Base-by-base conservation (phyloP, 495 filamentous ascomycete genomes). In the Talaromyces thailandensis region DNA sequence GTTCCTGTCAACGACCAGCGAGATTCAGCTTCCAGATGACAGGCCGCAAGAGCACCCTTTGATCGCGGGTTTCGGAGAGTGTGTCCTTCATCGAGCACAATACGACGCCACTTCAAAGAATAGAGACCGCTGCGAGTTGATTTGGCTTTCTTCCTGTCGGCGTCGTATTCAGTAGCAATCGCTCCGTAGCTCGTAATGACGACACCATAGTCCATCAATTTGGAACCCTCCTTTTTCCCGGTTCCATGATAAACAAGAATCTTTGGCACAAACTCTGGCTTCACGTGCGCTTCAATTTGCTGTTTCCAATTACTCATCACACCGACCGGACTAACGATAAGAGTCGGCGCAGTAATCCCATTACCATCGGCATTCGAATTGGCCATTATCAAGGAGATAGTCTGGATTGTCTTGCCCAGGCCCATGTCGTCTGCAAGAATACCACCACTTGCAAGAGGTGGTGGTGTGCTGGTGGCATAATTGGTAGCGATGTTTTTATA, bases 381-480 rank as follows among this genome's bases (percentile, higher is more conserved):
- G 6, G 87, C 82, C 64, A 92, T 72, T 48, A 97, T 88, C 29
- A 96, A 69, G 58, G 89, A 87, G 62, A 96, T 94, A 43, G 91
- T 83, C 70, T 96, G 90, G 6, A 97, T 79, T 1, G 93, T 97
- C 73, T 98, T 97, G 14, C 93, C 93, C 6, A 97, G 76, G 3
- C 93, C 93, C 93, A 97, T 97, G 65, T 97, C 93, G 71, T 97
- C 93, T 25, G 91, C 91, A 12, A 96, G 77, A 32, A 96, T 90
- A 35, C 92, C 93, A 51, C 93, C 93, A 65, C 86, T 89, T 1
- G 88, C 83, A 21, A 96, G 76, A 4, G 68, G 65, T 0, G 92
- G 91, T 2, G 75, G 71, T 4, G 69, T 70, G 1, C 69, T 69
- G 2, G 82, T 84, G 0, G 85, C 81, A 67, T 84, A 93, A 64